phyloP scores from a whole-genome alignment of 345 rosid genomes.

The Barbarea vulgaris region DNA sequence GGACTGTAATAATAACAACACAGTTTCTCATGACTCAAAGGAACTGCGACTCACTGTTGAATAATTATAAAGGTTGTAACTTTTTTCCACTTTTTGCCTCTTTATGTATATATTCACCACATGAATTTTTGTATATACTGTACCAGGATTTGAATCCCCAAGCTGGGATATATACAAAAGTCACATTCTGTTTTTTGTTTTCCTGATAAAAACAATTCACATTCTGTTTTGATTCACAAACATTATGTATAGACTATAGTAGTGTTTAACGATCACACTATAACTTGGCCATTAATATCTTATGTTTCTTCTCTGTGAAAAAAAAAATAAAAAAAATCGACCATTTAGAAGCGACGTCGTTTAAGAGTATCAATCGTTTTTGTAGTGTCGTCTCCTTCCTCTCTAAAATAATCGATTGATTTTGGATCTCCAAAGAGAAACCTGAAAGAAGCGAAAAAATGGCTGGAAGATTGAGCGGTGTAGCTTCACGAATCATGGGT shows the following conservation, averaged over 20 bases:
- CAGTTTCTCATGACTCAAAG: background rate
- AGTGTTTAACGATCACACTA: no score
- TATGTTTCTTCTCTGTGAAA: no score
- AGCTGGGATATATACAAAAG: background rate
- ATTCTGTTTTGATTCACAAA: background rate
- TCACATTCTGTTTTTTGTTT: no score
- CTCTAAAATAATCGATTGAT: background rate
- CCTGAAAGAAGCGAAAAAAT: constrained; percentile 38
- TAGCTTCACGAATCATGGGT: constrained; percentile 79
- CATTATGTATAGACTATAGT: no score
- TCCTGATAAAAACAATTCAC: no score
- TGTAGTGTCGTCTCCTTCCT: background rate
- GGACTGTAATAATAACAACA: background rate
- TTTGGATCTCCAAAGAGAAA: constrained; percentile 23
- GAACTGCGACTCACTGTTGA: constrained; percentile 24
- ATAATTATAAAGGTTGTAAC: background rate
- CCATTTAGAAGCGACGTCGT: no score
- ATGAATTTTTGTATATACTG: background rate
- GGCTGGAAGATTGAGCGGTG: constrained; percentile 84
- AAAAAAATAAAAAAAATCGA: no score
- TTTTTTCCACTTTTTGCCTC: background rate
- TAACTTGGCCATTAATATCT: no score
- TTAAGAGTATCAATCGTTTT: no score
- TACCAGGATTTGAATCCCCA: background rate
- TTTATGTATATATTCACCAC: background rate